Percentiles rank a stretch among this genome's conserved stretches.
These are phyloP conservation scores for Macroventuria anomochaeta DNA, from an alignment of 2,329 filamentous ascomycete species.

Conservation along the genomic window DNA sequence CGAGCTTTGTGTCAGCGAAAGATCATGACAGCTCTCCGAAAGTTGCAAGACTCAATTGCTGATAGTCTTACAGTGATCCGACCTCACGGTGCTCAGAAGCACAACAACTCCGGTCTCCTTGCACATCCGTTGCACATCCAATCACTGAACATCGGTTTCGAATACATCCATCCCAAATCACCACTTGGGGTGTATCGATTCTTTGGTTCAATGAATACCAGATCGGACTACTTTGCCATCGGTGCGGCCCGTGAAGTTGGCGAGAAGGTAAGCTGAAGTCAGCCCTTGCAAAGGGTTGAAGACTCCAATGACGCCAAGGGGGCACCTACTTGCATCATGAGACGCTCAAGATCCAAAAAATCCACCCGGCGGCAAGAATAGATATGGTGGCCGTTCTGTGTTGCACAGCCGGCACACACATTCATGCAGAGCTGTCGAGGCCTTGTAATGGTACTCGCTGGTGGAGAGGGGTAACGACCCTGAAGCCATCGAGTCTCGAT, in stretches of 20 bases:
- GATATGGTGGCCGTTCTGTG: background rate
- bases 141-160: background rate
- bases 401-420: background rate
- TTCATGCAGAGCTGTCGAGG: background rate
- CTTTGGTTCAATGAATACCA: background rate
- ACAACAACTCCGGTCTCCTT: background rate
- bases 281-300: slow-evolving; percentile 4
- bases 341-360: background rate
- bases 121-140: background rate
- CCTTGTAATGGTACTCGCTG: background rate
- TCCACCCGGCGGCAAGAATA: background rate
- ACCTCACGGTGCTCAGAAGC: background rate
- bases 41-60: background rate
- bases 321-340: background rate
- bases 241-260: background rate
- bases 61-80: background rate
- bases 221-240: background rate
- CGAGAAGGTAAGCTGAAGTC: background rate
- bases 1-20: background rate
- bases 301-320: background rate
- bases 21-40: background rate
- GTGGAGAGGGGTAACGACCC: background rate
- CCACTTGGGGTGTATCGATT: background rate
- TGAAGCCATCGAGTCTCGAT: background rate
- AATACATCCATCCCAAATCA: background rate